Base-by-base conservation (phyloP, 176 grass and related monocot genomes). In the Oryza officinalis region DNA sequence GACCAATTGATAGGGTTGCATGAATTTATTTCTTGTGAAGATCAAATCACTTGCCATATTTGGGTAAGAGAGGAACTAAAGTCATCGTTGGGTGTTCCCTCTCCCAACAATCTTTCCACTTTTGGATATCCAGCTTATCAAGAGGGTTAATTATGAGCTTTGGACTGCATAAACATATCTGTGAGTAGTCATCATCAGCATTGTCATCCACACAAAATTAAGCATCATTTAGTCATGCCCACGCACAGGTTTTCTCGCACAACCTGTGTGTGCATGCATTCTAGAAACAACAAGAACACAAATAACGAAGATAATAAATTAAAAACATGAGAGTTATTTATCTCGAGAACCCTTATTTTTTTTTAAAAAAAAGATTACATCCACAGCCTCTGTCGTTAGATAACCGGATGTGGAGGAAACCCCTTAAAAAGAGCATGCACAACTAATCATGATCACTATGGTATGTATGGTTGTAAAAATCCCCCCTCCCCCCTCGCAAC, bases 21-120 rank as follows among this genome's bases (percentile, higher is more conserved):
- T 10, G 72, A 86, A 33, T 44, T 61, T 2, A 25, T 23, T 14
- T 44, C 72, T 43, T 76, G 78, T 84, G 38, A 80, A 71, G 30
- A 80, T 61, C 27, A 66, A 41, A 66, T 85, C 87, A 46, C 57
- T 86, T 78, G n/a, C 74, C 67, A 28, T 45, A 82, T 90, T 72
- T n/a, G 83, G 79, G 45, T 6, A 28, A n/a, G 45, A 12, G 41
- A 22, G 66, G 73, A 83, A 13, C 40, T 67, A 72, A 78, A 74
- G 74, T 82, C 79, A 13, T 61, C 27, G 66, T 49, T 45, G 60
- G 61, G 4, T 76, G 70, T 79, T 65, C 84, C 85, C 66, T 71
- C 63, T 1, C 59, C 83, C 35, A 86, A 28, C 67, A 78, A 68
- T 61, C 68, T 83, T 86, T 86, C 83, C 37, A 22, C 60, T 86